Evolutionary conservation across 176 grass and related monocot species (phyloP), one percentile per base, ranked within the genome.

Genomic region (Saccharum officinarum): DNA sequence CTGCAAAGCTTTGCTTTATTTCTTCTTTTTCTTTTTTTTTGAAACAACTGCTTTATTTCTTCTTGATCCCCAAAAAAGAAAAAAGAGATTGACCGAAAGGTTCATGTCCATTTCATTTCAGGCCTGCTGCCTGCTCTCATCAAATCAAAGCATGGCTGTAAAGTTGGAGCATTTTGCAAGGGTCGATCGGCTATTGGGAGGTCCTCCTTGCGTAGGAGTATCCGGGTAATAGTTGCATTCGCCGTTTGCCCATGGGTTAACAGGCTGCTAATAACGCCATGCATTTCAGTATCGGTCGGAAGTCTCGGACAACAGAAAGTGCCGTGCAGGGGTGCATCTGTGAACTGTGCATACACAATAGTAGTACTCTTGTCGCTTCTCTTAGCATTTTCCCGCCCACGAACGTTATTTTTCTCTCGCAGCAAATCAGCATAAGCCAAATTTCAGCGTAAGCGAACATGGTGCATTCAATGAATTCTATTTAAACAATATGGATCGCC

Each of bases 91-190:
- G 87, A 61, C 76, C 61, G 73, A 28, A 28, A 28, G 28, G 82
- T 74, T 30, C 87, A 61, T 84, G 59, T 55, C 67, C 60, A 67
- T 77, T 39, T 71, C 80, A 12, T 66, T 69, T 50, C 61, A 40
- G 61, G 49, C 20, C 5, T 18, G 40, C 65, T 62, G 46, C 22
- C 26, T 80, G 33, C 41, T 74, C 26, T 10, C 26, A 28, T 68
- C 33, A 69, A 47, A 78, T 79, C 80, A 87, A 90, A 30, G 28
- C 68, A 47, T 74, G 80, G 39, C 38, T 75, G 69, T 69, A 66
- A 77, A 73, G 37, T 22, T 17, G 14, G 47, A 52, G 47, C 17
- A 45, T 46, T 42, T 67, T 79, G 41, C 79, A 64, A 86, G 13
- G 50, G 77, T 81, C 41, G 41, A 73, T 73, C 41, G 42, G 23